Base-by-base conservation (phyloP, 2,329 filamentous ascomycete genomes). In the Aspergillus alliaceus region DNA sequence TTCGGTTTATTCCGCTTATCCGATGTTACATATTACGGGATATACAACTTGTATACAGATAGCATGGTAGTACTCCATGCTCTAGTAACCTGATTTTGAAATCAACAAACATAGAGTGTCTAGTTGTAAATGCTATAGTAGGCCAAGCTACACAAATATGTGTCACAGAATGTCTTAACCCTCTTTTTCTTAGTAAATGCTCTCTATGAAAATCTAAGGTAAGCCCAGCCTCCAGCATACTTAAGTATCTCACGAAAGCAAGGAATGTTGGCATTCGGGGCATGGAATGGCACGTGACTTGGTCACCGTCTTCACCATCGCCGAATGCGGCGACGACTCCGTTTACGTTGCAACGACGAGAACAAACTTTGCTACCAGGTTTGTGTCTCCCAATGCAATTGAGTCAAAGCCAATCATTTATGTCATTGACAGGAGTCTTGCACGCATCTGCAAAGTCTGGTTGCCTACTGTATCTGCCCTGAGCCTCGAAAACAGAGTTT, bases 311-410 rank as follows among this genome's bases (percentile, higher is more conserved):
- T 48, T 48, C 44, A 48, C 18, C 5, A 22, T 48, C 20, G 20
- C 44, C 44, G 44, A 48, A 48, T 48, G 44, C 44, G 44, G 44
- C 44, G n/a, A 48, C 18, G 44, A 48, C 44, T 48, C 37, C 18
- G 44, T 31, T 34, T 14, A 48, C 44, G 44, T 48, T 48, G 25
- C 44, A 48, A 48, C 29, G 27, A 20, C 27, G 25, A 32, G 27
- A 48, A 48, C 44, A 48, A 31, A 48, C 44, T 48, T 48, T 48
- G 25, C 25, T 15, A 32, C 11, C 25, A 20, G 15, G n/a, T n/a
- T 22, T 11, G 11, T 32, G 9, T 32, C 20, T 48, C 29, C 27
- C 27, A 48, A 32, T 48, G 27, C 44, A 48, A 14, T 22, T 32
- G 27, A 48, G 29, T 32, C 44, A 48, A 32, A 12, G 2, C 29